These are phyloP conservation scores for Przewalskia tangutica DNA, from an alignment of 257 asterid species.

Conservation along the genomic window DNA sequence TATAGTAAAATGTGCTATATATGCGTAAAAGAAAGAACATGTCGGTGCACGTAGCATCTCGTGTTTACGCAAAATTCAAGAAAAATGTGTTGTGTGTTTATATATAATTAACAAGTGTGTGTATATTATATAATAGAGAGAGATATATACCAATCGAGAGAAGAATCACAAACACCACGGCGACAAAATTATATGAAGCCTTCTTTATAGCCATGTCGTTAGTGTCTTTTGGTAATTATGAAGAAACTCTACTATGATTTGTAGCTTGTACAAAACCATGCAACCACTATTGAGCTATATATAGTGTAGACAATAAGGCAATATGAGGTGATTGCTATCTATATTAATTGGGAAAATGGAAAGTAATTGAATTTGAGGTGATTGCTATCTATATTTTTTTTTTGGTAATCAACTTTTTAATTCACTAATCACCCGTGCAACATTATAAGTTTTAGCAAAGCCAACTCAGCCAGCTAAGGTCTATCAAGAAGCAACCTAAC, in stretches of 20 bases:
- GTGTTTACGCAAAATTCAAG: too few species aligned
- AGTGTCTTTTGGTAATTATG: background rate
- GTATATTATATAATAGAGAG: background rate
- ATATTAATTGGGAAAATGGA: background rate
- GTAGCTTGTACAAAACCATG: background rate
- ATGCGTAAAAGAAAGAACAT: background rate
- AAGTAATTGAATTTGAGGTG: background rate
- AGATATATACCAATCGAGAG: background rate
- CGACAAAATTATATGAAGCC: background rate
- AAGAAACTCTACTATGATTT: background rate
- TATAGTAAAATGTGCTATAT: too few species aligned
- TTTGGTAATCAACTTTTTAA: too few species aligned
- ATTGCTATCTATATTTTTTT: background rate
- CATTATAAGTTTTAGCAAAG: too few species aligned
- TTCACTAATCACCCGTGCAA: too few species aligned
- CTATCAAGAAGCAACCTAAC: too few species aligned
- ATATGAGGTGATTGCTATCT: background rate
- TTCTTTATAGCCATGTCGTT: background rate
- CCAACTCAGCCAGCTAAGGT: too few species aligned
- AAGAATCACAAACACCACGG: background rate
- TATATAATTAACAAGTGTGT: too few species aligned
- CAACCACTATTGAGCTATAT: background rate
- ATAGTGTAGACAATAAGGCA: background rate
- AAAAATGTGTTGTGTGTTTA: background rate
- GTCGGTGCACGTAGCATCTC: background rate